These are phyloP conservation scores for Phaeosphaeria sp. DNA, from an alignment of 2,329 filamentous ascomycete genomes.

Conservation along the genomic window DNA sequence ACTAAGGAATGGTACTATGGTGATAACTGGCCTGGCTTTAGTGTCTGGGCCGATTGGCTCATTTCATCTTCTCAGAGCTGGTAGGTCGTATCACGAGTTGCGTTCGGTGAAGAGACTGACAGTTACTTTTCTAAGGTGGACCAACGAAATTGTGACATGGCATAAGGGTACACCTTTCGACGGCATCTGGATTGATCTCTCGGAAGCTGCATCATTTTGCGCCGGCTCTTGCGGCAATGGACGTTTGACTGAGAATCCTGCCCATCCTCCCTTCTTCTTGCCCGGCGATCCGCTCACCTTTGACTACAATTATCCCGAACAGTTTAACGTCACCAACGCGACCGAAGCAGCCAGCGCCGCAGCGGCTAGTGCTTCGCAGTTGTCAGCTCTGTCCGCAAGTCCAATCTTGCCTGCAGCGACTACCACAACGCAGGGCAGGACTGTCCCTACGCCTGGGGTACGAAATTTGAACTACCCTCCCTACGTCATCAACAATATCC, in stretches of 20 bases:
- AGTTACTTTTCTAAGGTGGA: slow-evolving; percentile 51
- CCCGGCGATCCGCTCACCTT: slow-evolving; percentile 68
- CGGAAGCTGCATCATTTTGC: slow-evolving; percentile 67
- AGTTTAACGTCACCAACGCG: slow-evolving; percentile 69
- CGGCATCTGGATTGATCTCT: slow-evolving; percentile 66
- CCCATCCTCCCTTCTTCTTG: slow-evolving; percentile 68
- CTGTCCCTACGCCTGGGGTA: slow-evolving; percentile 65
- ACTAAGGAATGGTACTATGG: slow-evolving; percentile 57
- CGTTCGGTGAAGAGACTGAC: too few species aligned
- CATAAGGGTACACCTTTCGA: slow-evolving; percentile 60
- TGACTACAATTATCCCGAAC: slow-evolving; percentile 68
- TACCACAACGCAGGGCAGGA: slow-evolving; percentile 57
- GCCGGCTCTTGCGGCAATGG: slow-evolving; percentile 71
- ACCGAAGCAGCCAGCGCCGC: slow-evolving; percentile 68
- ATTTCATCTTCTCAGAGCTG: slow-evolving; percentile 63
- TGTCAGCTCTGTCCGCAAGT: slow-evolving; percentile 44
- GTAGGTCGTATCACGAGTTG: too few species aligned
- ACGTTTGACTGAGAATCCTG: slow-evolving; percentile 68
- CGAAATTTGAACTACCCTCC: slow-evolving; percentile 74
- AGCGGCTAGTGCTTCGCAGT: slow-evolving; percentile 59
- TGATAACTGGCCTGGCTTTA: slow-evolving; percentile 62
- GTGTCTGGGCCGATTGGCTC: slow-evolving; percentile 65
- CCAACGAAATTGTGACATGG: slow-evolving; percentile 55
- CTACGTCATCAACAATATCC: slow-evolving; percentile 75
- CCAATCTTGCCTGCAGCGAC: slow-evolving; percentile 26